phyloP scores from a whole-genome alignment of 345 rosid species.

The Gossypium stocksii region DNA sequence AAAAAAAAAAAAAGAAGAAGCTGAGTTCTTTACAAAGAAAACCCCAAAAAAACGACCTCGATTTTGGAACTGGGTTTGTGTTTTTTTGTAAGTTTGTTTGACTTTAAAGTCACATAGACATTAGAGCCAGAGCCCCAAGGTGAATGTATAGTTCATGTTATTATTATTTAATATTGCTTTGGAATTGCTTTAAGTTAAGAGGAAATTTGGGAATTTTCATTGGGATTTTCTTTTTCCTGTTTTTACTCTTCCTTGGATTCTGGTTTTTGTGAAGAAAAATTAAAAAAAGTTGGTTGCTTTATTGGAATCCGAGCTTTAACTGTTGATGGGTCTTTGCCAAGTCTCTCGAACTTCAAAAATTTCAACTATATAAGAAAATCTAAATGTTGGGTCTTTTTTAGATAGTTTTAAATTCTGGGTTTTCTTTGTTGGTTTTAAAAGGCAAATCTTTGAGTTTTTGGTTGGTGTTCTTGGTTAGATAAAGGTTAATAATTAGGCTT shows the following conservation, averaged over 20 bases:
- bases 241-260: constrained; percentile 31
- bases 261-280: constrained; percentile 24
- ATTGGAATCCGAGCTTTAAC: constrained; percentile 32
- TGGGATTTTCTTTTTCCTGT: constrained; percentile 17
- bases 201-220: constrained; percentile 22
- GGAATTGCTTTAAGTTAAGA: constrained; percentile 1
- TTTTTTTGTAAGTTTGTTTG: neutral
- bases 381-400: neutral
- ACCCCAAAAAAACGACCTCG: constrained; percentile 13
- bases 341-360: neutral
- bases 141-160: neutral
- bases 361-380: constrained; percentile 8
- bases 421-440: neutral
- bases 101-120: constrained; percentile 18
- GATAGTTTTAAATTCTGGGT: neutral
- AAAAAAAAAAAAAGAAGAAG: no score
- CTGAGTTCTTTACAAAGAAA: neutral
- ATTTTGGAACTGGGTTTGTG: constrained; percentile 23
- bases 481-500: neutral
- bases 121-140: constrained; percentile 21
- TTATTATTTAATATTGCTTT: constrained; percentile 16
- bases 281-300: constrained; percentile 31
- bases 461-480: neutral
- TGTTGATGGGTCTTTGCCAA: constrained; percentile 24
- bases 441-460: neutral